Evolutionary conservation across 768 basidiomycete genomes (phyloP).

Genomic region (Candolleomyces aberdarensis): DNA sequence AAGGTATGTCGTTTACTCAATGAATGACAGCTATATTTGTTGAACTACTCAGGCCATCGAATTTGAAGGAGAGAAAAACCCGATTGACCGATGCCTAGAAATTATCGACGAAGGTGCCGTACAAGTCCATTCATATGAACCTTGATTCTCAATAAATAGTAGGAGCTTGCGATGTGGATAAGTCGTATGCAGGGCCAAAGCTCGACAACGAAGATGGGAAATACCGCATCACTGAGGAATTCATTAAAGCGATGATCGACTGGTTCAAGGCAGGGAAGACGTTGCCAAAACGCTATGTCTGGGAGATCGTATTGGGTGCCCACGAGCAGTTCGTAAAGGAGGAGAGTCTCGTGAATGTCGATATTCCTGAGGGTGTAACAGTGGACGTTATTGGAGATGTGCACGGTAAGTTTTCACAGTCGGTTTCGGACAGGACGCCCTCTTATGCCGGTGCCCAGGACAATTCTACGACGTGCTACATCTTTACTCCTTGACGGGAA

Average conservation of each 20-base stretch:
- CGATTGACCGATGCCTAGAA: constrained; percentile 70
- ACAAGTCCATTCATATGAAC: not conserved
- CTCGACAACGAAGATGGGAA: constrained; percentile 60
- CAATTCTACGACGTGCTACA: constrained; percentile 95
- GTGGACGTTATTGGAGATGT: constrained; percentile 97
- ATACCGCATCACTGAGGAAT: constrained; percentile 72
- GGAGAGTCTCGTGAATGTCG: constrained; percentile 75
- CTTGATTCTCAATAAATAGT: not conserved
- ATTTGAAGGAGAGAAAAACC: constrained; percentile 81
- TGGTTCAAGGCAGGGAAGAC: constrained; percentile 95
- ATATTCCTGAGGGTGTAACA: constrained; percentile 71
- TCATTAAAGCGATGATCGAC: constrained; percentile 81
- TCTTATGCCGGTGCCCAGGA: constrained; percentile 41
- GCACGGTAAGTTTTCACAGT: constrained; percentile 56
- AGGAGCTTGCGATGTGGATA: constrained; percentile 82
- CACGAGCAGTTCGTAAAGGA: constrained; percentile 72
- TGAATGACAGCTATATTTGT: not conserved
- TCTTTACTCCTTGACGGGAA: constrained; percentile 80
- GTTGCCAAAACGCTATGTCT: constrained; percentile 85
- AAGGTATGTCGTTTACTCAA: constrained; percentile 49
- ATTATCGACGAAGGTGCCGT: constrained; percentile 74
- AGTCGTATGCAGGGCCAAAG: constrained; percentile 70
- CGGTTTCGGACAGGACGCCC: not conserved
- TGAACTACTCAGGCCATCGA: constrained; percentile 70
- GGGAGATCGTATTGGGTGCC: constrained; percentile 94